phyloP scores from a whole-genome alignment of 768 basidiomycete species.

The Pleurotus sapidus region DNA sequence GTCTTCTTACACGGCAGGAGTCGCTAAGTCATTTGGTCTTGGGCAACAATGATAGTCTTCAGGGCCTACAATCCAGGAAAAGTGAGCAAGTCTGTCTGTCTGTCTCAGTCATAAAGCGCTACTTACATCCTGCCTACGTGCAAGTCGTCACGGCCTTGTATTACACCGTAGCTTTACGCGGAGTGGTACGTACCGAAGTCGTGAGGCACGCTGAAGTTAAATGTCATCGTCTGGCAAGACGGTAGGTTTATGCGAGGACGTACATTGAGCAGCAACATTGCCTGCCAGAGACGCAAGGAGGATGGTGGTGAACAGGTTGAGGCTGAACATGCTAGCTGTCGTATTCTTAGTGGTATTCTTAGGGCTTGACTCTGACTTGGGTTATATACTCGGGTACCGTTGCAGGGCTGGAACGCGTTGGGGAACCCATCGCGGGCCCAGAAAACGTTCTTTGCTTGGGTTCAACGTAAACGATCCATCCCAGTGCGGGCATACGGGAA shows the following conservation, averaged over 20 bases:
- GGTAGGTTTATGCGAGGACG: neutral
- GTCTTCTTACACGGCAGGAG: neutral
- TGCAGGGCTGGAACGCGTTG: too few species aligned
- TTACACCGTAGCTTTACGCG: neutral
- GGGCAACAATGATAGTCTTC: constrained; percentile 3
- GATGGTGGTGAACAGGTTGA: neutral
- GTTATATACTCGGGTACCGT: too few species aligned
- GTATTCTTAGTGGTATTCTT: too few species aligned
- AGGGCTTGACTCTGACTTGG: too few species aligned
- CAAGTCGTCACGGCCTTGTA: too few species aligned
- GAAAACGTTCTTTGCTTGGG: too few species aligned
- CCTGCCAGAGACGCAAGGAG: neutral
- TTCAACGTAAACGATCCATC: too few species aligned
- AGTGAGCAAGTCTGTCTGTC: neutral
- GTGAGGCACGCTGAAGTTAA: neutral
- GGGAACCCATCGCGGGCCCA: too few species aligned
- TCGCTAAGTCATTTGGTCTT: neutral
- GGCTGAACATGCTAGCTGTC: neutral
- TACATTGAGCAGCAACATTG: neutral
- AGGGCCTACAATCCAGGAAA: neutral
- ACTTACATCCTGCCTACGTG: neutral
- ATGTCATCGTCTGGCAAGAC: too few species aligned
- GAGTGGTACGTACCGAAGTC: neutral
- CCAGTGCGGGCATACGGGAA: too few species aligned
- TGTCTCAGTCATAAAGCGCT: too few species aligned